Conservation (phyloP, 257 asterid species). For the Haberlea rhodopensis region DNA sequence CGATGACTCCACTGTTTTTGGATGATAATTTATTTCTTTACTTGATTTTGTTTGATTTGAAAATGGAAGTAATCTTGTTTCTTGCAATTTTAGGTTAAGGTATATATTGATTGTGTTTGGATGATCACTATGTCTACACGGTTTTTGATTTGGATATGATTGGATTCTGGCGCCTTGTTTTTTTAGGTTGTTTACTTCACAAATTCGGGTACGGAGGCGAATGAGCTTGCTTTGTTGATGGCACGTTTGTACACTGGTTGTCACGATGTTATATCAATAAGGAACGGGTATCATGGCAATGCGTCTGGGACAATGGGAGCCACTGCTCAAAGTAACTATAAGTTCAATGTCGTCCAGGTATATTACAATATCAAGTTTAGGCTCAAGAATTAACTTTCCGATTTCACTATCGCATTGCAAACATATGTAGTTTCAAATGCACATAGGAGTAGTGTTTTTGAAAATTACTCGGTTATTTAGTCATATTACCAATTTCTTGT, state of each 20-base stretch:
- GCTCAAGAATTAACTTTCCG: not conserved
- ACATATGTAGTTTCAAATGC: too few species aligned
- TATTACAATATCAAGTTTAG: not conserved
- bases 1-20: not conserved
- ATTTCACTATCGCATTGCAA: not conserved
- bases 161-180: conserved; percentile 1
- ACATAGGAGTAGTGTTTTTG: not conserved
- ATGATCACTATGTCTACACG: not conserved
- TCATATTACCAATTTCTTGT: too few species aligned
- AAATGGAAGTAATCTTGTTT: not conserved
- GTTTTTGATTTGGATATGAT: not conserved
- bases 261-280: conserved; percentile 71
- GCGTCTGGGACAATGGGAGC: conserved; percentile 85
- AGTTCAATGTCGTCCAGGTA: conserved; percentile 92
- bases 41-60: too few species aligned
- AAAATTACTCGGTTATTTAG: not conserved
- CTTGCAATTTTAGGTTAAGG: not conserved
- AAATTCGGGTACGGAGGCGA: conserved; percentile 96
- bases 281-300: conserved; percentile 95
- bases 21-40: not conserved
- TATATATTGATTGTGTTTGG: not conserved
- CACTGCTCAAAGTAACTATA: conserved; percentile 82
- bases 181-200: conserved; percentile 83
- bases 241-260: conserved; percentile 66
- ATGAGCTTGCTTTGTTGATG: conserved; percentile 89